phyloP scores from a whole-genome alignment of 495 filamentous ascomycete genomes.

The Penicillium lagena region DNA sequence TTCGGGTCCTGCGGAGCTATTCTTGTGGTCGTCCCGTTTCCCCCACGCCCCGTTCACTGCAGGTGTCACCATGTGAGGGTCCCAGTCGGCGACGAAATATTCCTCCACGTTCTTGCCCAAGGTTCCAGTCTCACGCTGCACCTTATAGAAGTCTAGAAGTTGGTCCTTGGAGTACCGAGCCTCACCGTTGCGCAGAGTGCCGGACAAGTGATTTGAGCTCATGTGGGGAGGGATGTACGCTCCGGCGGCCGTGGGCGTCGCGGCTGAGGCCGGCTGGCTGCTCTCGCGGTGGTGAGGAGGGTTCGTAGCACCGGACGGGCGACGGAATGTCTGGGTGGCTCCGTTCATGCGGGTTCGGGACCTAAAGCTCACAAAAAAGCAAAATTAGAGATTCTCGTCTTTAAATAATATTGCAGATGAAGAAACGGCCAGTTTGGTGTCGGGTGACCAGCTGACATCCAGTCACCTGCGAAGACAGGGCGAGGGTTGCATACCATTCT shows the following conservation, averaged over 20 bases:
- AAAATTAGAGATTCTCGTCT: conserved; percentile 8
- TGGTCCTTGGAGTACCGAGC: conserved; percentile 77
- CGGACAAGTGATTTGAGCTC: conserved; percentile 41
- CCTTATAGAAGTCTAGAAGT: conserved; percentile 67
- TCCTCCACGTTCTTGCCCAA: conserved; percentile 59
- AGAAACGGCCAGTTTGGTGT: no score
- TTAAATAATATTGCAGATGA: no score
- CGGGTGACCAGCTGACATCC: no score
- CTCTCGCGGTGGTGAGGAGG: conserved; percentile 44
- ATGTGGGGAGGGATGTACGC: conserved; percentile 59
- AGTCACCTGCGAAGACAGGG: conserved; percentile 2
- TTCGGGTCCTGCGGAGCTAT: conserved; percentile 60
- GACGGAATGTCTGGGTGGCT: conserved; percentile 78
- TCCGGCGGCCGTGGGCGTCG: conserved; percentile 42
- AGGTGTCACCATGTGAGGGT: conserved; percentile 61
- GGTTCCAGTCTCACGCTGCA: conserved; percentile 48
- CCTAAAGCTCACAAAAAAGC: conserved; percentile 35
- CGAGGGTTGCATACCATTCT: conserved; percentile 46
- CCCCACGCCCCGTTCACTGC: conserved; percentile 64
- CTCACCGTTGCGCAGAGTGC: conserved; percentile 51
- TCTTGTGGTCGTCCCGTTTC: conserved; percentile 62
- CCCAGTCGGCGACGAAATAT: conserved; percentile 71
- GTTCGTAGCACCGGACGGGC: conserved; percentile 66
- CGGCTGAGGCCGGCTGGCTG: conserved; percentile 40
- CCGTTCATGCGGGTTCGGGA: conserved; percentile 67